Base-by-base conservation (phyloP, 441 rosid genomes). In the Croton laevigatus region DNA sequence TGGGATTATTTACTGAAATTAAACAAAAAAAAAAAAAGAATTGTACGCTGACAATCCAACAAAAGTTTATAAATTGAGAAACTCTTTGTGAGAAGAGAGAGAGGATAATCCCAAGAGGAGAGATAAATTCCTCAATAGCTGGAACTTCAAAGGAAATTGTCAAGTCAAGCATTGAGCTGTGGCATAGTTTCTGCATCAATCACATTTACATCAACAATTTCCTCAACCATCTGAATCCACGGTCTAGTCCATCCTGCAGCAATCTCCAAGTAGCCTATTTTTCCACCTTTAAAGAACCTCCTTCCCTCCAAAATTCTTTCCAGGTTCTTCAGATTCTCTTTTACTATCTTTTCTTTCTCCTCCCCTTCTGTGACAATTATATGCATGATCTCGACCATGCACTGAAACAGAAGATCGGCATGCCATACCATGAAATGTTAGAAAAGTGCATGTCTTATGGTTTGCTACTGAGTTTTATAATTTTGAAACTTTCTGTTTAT, bases 121-220 rank as follows among this genome's bases (percentile, higher is more conserved):
- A 76, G 11, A 68, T 23, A 14, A 65, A 73, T 40, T 67, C 78
- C 74, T 70, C 78, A 74, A 80, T 55, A 4, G 44, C 4, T 0
- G 76, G 81, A 68, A 60, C 64, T 59, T 68, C 73, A 37, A 27
- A 81, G 72, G 62, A 75, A 65, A 27, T 51, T 19, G 17, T 62
- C 49, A 70, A 68, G 74, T 82, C 78, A 73, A 32, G 65, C 64
- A 19, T 57, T 44, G 3, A 79, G 74, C 59, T 65, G 32, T 59
- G 77, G 80, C 77, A 72, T 69, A 54, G 58, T 72, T 73, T 77
- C 81, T 57, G 59, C 65, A 36, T 83, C 81, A 36, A 76, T 60
- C 72, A 78, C 60, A 51, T 55, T 66, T 22, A 68, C 71, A 36
- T 63, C 77, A 0, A 23, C 60, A 63, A 81, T 73, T 63, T 76